These are phyloP conservation scores for Hypericum androsaemum DNA, from an alignment of 345 rosid species.

Conservation along the genomic window DNA sequence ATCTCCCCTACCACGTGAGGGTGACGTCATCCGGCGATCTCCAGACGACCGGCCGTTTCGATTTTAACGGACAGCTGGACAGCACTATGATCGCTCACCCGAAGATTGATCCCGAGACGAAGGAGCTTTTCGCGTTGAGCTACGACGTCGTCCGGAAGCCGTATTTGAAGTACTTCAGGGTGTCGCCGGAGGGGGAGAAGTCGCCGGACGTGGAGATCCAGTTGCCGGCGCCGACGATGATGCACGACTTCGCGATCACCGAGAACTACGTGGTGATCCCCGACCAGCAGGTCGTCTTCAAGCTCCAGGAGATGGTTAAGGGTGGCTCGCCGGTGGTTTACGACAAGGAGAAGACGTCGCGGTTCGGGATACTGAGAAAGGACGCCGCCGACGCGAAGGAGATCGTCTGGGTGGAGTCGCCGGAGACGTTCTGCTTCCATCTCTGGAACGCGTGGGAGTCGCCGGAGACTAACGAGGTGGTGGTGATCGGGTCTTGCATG, in stretches of 20 bases:
- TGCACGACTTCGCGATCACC: constrained; percentile 68
- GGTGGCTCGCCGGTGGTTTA: constrained; percentile 72
- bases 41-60: constrained; percentile 45
- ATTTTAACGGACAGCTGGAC: constrained; percentile 42
- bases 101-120: constrained; percentile 52
- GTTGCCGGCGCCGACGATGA: constrained; percentile 46
- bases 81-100: constrained; percentile 71
- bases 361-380: constrained; percentile 43
- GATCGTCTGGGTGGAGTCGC: constrained; percentile 47
- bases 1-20: constrained; percentile 56
- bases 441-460: constrained; percentile 82
- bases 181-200: constrained; percentile 36
- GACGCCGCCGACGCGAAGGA: constrained; percentile 30
- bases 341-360: constrained; percentile 34
- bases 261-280: constrained; percentile 45
- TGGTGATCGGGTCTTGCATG: constrained; percentile 65
- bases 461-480: constrained; percentile 30
- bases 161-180: constrained; percentile 46
- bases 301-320: constrained; percentile 47
- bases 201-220: constrained; percentile 40
- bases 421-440: constrained; percentile 60
- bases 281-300: constrained; percentile 73
- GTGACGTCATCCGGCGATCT: constrained; percentile 44
- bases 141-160: constrained; percentile 48
- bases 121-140: constrained; percentile 50